Conservation (phyloP, 192 early-diverging fungal species). For the Linnemannia zychae region DNA sequence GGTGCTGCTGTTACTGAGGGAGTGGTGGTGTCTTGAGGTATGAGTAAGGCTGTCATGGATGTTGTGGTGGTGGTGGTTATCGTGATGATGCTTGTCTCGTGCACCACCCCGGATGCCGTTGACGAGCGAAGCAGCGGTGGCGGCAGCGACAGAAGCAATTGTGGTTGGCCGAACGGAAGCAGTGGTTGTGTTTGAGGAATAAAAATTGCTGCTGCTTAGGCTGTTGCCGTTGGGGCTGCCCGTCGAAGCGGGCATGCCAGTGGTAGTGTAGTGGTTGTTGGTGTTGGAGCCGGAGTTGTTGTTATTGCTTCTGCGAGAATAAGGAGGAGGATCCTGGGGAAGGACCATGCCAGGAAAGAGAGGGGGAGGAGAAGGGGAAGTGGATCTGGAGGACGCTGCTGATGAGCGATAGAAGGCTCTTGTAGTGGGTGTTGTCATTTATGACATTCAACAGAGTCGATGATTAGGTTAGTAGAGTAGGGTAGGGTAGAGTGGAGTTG, state of each 20-base stretch:
- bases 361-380: slow-evolving; percentile 51
- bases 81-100: not conserved
- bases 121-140: slow-evolving; percentile 32
- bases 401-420: slow-evolving; percentile 54
- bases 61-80: not conserved
- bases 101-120: slow-evolving; percentile 27
- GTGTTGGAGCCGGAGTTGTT: not conserved
- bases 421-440: slow-evolving; percentile 51
- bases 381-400: slow-evolving; percentile 56
- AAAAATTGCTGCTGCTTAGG: slow-evolving; percentile 54
- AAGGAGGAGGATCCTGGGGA: slow-evolving; percentile 55
- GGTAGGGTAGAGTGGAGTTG: not conserved
- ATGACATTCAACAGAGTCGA: slow-evolving; percentile 37
- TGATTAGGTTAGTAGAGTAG: not conserved
- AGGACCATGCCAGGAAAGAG: slow-evolving; percentile 54
- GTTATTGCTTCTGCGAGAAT: slow-evolving; percentile 39
- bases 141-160: slow-evolving; percentile 38
- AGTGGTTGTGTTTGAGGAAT: slow-evolving; percentile 29
- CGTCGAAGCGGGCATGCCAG: slow-evolving; percentile 10
- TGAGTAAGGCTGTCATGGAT: not conserved
- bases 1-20: slow-evolving; percentile 44
- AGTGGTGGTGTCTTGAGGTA: slow-evolving; percentile 29
- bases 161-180: slow-evolving; percentile 44
- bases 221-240: slow-evolving; percentile 37
- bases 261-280: slow-evolving; percentile 7